Conservation (phyloP, 768 basidiomycete species). For the Crepidotus variabilis region DNA sequence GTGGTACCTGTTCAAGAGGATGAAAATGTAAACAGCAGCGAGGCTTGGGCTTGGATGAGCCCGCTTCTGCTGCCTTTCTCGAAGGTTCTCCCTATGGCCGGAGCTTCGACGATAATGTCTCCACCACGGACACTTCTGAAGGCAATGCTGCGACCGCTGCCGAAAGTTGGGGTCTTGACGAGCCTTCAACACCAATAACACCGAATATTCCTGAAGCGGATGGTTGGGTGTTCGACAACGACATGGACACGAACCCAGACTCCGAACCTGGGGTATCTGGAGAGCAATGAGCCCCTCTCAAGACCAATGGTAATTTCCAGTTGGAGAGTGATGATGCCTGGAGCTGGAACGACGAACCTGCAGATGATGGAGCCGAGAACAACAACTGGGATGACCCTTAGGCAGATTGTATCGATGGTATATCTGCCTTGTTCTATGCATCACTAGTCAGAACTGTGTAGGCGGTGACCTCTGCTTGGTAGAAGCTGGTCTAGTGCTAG, state of each 20-base stretch:
- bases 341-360: slow-evolving; percentile 69
- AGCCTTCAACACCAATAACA: slow-evolving; percentile 14
- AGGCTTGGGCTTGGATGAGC: slow-evolving; percentile 30
- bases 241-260: slow-evolving; percentile 21
- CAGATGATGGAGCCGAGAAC: slow-evolving; percentile 37
- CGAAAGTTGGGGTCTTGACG: slow-evolving; percentile 53
- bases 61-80: slow-evolving; percentile 21
- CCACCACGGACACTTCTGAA: slow-evolving; percentile 11
- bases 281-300: slow-evolving; percentile 4
- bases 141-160: slow-evolving; percentile 19
- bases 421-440: slow-evolving; percentile 19
- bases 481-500: slow-evolving; percentile 14
- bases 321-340: slow-evolving; percentile 52
- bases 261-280: slow-evolving; percentile 11
- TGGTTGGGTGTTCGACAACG: slow-evolving; percentile 56
- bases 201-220: slow-evolving; percentile 26
- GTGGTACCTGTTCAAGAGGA: slow-evolving; percentile 28
- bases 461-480: slow-evolving; percentile 17
- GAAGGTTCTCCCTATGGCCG: slow-evolving; percentile 10
- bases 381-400: slow-evolving; percentile 67
- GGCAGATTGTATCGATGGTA: slow-evolving; percentile 40
- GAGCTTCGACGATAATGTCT: slow-evolving; percentile 2
- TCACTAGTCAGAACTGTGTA: slow-evolving; percentile 10
- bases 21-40: slow-evolving; percentile 29
- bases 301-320: slow-evolving; percentile 6